phyloP scores from a whole-genome alignment of 805 yeast species.

The Metschnikowia continentalis region DNA sequence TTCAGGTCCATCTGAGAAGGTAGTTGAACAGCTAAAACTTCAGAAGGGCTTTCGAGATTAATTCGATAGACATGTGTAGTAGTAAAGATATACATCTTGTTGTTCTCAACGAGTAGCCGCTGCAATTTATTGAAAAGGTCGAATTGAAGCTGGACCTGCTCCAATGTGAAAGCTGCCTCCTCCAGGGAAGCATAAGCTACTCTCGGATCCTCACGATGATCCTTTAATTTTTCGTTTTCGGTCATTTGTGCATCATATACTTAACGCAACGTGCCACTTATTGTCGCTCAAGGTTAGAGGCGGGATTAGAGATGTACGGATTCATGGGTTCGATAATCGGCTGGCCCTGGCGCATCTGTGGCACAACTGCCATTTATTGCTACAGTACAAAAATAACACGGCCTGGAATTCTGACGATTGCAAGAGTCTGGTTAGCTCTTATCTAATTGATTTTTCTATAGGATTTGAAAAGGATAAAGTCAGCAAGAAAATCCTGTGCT shows the following conservation, averaged over 20 bases:
- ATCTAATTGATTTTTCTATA: background rate
- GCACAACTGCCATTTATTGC: background rate
- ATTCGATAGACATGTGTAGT: constrained; percentile 24
- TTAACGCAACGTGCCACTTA: background rate
- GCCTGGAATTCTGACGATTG: too few species aligned
- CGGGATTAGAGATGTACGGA: background rate
- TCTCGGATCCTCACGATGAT: background rate
- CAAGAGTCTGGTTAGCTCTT: background rate
- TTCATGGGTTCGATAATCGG: background rate
- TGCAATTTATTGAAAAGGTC: constrained; percentile 24
- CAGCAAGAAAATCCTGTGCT: background rate
- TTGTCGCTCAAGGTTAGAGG: background rate
- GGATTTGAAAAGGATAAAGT: background rate
- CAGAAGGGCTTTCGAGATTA: constrained; percentile 34
- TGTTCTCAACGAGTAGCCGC: constrained; percentile 27
- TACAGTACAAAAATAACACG: background rate
- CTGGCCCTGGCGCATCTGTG: background rate
- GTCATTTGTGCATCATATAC: constrained; percentile 1
- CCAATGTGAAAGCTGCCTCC: constrained; percentile 27
- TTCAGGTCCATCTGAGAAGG: constrained; percentile 16
- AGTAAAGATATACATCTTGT: constrained; percentile 32
- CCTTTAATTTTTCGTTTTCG: background rate
- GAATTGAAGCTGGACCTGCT: constrained; percentile 39
- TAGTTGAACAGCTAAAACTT: constrained; percentile 22
- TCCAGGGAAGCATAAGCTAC: constrained; percentile 3